Percentiles rank a stretch among this genome's conserved stretches.
Evolutionary conservation across 176 grass and related monocot genomes (phyloP).

Genomic region (Canna indica): DNA sequence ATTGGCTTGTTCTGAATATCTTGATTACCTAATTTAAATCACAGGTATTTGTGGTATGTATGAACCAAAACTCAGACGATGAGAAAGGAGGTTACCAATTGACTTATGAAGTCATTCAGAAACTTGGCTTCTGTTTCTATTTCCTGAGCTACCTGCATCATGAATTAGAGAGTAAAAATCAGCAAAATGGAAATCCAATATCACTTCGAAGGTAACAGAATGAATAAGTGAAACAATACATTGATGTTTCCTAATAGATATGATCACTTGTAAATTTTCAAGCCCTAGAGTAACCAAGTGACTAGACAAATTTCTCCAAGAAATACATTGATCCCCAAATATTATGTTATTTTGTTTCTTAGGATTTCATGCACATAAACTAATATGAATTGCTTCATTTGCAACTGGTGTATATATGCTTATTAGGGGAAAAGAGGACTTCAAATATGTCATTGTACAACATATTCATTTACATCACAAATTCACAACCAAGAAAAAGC

Average conservation of each 20-base stretch:
- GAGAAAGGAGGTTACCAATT: constrained; percentile 13
- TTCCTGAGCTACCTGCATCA: constrained; percentile 6
- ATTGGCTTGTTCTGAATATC: too few species aligned
- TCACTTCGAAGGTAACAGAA: neutral
- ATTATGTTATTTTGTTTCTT: too few species aligned
- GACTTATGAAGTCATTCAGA: constrained; percentile 5
- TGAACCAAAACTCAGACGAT: too few species aligned
- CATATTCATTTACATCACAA: too few species aligned
- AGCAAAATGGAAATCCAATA: neutral
- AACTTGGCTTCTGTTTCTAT: constrained; percentile 7
- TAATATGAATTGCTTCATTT: too few species aligned
- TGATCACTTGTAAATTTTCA: neutral
- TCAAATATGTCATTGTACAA: too few species aligned
- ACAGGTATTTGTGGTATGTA: too few species aligned
- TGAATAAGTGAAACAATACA: neutral
- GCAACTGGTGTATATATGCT: too few species aligned
- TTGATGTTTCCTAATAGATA: neutral
- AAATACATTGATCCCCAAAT: neutral
- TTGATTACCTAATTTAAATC: too few species aligned
- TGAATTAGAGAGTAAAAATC: neutral
- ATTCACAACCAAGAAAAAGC: too few species aligned
- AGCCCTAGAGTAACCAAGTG: neutral
- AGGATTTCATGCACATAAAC: too few species aligned
- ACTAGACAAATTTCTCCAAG: neutral
- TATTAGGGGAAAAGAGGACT: too few species aligned